A percentile compares a stretch with the other conserved stretches of the same genome.
Conservation (phyloP, 495 filamentous ascomycete genomes). For the Aspergillus baeticus region DNA sequence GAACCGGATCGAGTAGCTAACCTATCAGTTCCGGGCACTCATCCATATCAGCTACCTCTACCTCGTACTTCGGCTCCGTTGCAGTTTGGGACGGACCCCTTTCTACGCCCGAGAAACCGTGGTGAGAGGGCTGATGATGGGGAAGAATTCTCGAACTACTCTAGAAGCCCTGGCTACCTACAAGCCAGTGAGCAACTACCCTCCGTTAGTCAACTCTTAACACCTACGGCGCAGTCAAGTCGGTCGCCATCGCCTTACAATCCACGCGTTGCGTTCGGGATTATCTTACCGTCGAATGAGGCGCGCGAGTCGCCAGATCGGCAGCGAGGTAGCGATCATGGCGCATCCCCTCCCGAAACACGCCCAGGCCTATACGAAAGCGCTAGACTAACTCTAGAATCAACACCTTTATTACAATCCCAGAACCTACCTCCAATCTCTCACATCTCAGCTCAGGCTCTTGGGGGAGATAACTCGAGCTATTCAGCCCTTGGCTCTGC, state of each 20-base stretch:
- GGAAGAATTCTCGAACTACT: slow-evolving; percentile 15
- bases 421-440: slow-evolving; percentile 35
- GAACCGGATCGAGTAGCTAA: slow-evolving; percentile 35
- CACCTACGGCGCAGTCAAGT: slow-evolving; percentile 33
- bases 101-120: slow-evolving; percentile 33
- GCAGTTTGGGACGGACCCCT: slow-evolving; percentile 45
- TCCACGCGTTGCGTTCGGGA: slow-evolving; percentile 24
- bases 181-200: slow-evolving; percentile 40
- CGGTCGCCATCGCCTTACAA: slow-evolving; percentile 31
- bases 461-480: slow-evolving; percentile 18
- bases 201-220: slow-evolving; percentile 48
- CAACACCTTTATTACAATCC: slow-evolving; percentile 20
- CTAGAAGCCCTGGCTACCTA: slow-evolving; percentile 19
- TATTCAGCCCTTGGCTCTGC: background rate
- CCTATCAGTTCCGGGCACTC: slow-evolving; percentile 34
- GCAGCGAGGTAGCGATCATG: slow-evolving; percentile 24
- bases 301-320: slow-evolving; percentile 21
- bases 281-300: slow-evolving; percentile 20
- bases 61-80: slow-evolving; percentile 41
- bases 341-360: slow-evolving; percentile 12
- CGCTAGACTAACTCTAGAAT: slow-evolving; percentile 21
- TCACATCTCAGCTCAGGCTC: slow-evolving; percentile 30
- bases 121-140: slow-evolving; percentile 28
- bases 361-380: slow-evolving; percentile 22
- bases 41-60: slow-evolving; percentile 51